phyloP scores from a whole-genome alignment of 2,329 filamentous ascomycete genomes.

The Aureobasidium sp. region DNA sequence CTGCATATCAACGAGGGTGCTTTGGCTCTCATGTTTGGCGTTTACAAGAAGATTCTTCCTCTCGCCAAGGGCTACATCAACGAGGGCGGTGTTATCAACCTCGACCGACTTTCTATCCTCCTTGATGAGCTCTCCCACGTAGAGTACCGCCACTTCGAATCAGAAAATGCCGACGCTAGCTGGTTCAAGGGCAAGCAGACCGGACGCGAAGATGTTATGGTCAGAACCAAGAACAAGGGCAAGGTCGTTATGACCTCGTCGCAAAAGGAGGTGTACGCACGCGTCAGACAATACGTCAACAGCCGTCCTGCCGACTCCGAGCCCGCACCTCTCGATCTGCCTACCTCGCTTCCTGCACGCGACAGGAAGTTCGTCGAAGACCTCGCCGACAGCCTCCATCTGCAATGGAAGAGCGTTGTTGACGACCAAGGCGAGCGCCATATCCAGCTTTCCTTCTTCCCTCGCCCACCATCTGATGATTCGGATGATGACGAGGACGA shows the following conservation, averaged over 20 bases:
- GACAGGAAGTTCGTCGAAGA: constrained; percentile 93
- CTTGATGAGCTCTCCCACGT: constrained; percentile 79
- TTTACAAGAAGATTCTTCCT: constrained; percentile 87
- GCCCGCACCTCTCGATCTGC: constrained; percentile 58
- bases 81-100: constrained; percentile 84
- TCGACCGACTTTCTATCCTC: constrained; percentile 67
- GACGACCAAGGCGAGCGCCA: constrained; percentile 59
- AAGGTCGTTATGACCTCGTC: constrained; percentile 66
- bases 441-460: constrained; percentile 53
- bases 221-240: constrained; percentile 50
- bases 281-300: constrained; percentile 73
- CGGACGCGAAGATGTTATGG: constrained; percentile 58
- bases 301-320: constrained; percentile 49
- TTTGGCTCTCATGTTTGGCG: constrained; percentile 90
- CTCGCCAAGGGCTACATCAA: constrained; percentile 92
- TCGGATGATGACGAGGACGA: constrained; percentile 68
- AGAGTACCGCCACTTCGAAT: constrained; percentile 87
- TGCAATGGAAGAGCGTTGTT: constrained; percentile 56
- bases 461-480: constrained; percentile 38
- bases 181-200: constrained; percentile 87
- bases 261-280: constrained; percentile 74
- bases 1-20: constrained; percentile 98
- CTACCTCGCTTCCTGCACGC: constrained; percentile 62
- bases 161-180: constrained; percentile 75
- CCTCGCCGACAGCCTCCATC: constrained; percentile 59